Evolutionary conservation across 352 stramenopile species (phyloP).

Genomic region (Phytophthora pinifolia): DNA sequence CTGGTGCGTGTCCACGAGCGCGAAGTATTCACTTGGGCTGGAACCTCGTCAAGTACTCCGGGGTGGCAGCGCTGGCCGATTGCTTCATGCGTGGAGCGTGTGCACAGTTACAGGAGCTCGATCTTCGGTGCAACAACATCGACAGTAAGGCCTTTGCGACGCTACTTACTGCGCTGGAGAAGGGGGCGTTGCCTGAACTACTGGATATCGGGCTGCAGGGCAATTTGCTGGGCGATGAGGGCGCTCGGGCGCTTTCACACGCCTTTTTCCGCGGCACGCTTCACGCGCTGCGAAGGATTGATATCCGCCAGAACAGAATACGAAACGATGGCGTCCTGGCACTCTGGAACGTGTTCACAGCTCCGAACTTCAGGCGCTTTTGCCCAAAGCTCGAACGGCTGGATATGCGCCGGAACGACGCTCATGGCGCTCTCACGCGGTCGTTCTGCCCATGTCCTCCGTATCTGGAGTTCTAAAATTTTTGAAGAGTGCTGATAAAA

Average conservation of each 20-base stretch:
- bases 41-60: conserved; percentile 65
- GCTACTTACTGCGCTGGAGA: conserved; percentile 48
- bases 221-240: conserved; percentile 63
- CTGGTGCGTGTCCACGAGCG: conserved; percentile 61
- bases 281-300: conserved; percentile 38
- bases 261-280: conserved; percentile 57
- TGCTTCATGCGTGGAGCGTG: conserved; percentile 58
- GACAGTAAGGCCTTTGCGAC: conserved; percentile 39
- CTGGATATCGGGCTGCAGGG: conserved; percentile 51
- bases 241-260: conserved; percentile 53
- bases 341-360: conserved; percentile 74
- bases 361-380: conserved; percentile 45
- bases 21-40: conserved; percentile 59
- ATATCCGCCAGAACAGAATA: conserved; percentile 69
- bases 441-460: conserved; percentile 57
- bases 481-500: neutral
- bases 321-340: conserved; percentile 55
- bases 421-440: conserved; percentile 43
- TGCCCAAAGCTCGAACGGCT: conserved; percentile 65
- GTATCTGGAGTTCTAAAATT: conserved; percentile 56
- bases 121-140: conserved; percentile 69
- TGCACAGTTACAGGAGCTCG: conserved; percentile 51
- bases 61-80: conserved; percentile 50
- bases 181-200: conserved; percentile 53
- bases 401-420: conserved; percentile 67